Percentiles rank a stretch among this genome's conserved stretches.
Conservation (phyloP, 345 rosid species). For the Garcia nutans region DNA sequence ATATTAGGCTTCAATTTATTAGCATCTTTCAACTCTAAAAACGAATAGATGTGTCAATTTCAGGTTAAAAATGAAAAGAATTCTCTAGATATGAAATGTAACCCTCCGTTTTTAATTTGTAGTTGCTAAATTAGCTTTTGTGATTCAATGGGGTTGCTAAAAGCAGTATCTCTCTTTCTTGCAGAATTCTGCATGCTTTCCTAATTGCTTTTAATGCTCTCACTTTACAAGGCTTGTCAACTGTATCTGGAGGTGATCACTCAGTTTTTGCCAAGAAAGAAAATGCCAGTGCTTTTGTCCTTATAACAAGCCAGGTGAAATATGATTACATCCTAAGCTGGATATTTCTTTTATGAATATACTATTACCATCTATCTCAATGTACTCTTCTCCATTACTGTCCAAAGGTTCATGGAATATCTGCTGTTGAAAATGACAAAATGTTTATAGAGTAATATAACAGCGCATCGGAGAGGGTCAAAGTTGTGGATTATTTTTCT, state of each 20-base stretch:
- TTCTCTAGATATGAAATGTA: background rate
- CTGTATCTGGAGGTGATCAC: constrained; percentile 46
- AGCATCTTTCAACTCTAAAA: background rate
- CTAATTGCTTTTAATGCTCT: constrained; percentile 61
- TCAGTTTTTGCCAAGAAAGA: constrained; percentile 58
- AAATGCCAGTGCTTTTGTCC: constrained; percentile 62
- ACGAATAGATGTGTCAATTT: background rate
- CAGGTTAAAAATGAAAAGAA: background rate
- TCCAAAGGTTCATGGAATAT: background rate
- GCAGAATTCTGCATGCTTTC: constrained; percentile 69
- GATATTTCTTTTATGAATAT: background rate
- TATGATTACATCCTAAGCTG: background rate
- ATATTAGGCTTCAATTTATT: background rate
- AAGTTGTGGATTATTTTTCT: no score
- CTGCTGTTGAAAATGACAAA: background rate
- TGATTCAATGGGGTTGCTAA: background rate
- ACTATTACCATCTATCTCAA: background rate
- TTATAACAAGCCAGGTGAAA: constrained; percentile 83
- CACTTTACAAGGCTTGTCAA: constrained; percentile 50
- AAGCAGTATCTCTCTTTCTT: constrained; percentile 15
- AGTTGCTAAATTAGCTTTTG: background rate
- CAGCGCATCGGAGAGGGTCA: no score
- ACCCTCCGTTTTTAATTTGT: background rate
- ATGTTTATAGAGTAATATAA: background rate
- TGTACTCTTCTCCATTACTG: background rate